Evolutionary conservation across 2,329 filamentous ascomycete species (phyloP).

Genomic region (Fusarium staphyleae): DNA sequence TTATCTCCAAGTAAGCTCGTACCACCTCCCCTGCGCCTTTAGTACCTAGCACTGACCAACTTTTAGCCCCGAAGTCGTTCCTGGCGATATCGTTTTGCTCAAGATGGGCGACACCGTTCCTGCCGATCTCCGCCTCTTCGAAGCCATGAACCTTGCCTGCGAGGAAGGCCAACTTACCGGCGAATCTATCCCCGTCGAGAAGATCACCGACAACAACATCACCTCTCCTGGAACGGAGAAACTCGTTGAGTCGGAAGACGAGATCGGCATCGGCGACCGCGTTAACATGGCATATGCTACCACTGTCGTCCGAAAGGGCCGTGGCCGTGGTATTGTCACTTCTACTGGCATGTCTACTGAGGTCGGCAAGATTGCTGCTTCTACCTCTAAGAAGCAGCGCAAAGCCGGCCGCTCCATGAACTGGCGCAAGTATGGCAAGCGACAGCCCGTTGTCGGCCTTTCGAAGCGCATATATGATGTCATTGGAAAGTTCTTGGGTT

Average conservation of each 20-base stretch:
- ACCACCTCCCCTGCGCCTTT: no score
- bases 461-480: slow-evolving; percentile 57
- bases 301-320: slow-evolving; percentile 75
- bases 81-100: slow-evolving; percentile 73
- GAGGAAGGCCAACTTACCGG: slow-evolving; percentile 82
- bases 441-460: slow-evolving; percentile 56
- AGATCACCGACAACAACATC: slow-evolving; percentile 62
- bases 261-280: slow-evolving; percentile 73
- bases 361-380: slow-evolving; percentile 71
- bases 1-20: slow-evolving; percentile 62
- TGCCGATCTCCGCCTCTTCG: slow-evolving; percentile 73
- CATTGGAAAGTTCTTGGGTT: slow-evolving; percentile 65
- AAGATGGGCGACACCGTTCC: slow-evolving; percentile 78
- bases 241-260: slow-evolving; percentile 51
- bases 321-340: slow-evolving; percentile 75
- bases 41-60: slow-evolving; percentile 17
- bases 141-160: slow-evolving; percentile 79
- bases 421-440: slow-evolving; percentile 60
- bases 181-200: slow-evolving; percentile 75
- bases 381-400: slow-evolving; percentile 60
- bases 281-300: slow-evolving; percentile 79
- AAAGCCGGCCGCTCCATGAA: slow-evolving; percentile 64
- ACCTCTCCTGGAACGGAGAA: slow-evolving; percentile 55
- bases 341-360: slow-evolving; percentile 76
- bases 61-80: slow-evolving; percentile 67